Base-by-base conservation (phyloP, 768 basidiomycete species). In the Collybia mongolica region DNA sequence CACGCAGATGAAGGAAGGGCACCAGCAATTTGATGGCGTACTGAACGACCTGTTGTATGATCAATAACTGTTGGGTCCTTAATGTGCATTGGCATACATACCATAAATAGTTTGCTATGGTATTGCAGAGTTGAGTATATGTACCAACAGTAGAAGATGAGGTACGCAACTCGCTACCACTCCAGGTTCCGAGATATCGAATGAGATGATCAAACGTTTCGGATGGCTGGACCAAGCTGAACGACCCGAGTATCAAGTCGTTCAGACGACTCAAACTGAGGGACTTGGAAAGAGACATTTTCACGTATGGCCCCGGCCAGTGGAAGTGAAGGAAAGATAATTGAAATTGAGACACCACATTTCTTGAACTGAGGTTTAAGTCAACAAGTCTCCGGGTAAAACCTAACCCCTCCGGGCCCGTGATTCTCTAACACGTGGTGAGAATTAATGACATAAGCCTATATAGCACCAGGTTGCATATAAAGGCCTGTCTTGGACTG, bases 181-280 rank as follows among this genome's bases (percentile, higher is more conserved):
- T 86, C 88, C 88, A 92, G 59, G 90, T 89, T 48, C 86, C 83
- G 46, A 93, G 72, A 62, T 82, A 91, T 60, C 88, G 74, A 35
- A 90, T 75, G 7, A 90, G 72, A 65, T 90, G 90, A 59, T 90
- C 76, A 39, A 93, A 64, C 5, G 76, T 81, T 54, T 83, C 74
- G 6, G 86, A 86, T 1, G 82, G 75, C 20, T 79, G 79, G 8
- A 88, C 66, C 26, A 64, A 63, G 23, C 79, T 66, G 61, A 89
- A 90, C 17, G 73, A 74, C 0, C 90, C 90, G 5, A 92, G 66
- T 18, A 86, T 73, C 6, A 69, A 40, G 65, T 91, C 86, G 52
- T 79, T 83, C n/a, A 88, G 54, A 35, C 75, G 76, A 12, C 76
- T 68, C 17, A 82, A 55, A 32, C 75, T 73, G 19, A 75, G 60